Evolutionary conservation across 805 yeast species (phyloP).

Genomic region (Vanderwaltozyma tropicalis): DNA sequence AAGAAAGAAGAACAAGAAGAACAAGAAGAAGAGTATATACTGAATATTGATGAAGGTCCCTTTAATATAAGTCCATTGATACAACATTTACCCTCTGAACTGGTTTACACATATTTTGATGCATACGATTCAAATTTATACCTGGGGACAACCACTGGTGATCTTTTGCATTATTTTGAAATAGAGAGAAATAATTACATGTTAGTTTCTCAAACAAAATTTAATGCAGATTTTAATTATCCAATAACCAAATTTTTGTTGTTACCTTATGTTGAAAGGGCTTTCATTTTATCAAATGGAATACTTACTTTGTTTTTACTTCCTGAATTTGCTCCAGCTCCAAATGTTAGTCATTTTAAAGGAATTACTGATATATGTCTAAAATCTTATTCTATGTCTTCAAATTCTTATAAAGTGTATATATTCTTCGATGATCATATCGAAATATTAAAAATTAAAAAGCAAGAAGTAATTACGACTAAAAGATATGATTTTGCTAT

Average conservation of each 20-base stretch:
- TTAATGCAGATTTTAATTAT: constrained; percentile 8
- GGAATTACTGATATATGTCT: constrained; percentile 15
- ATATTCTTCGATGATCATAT: constrained; percentile 8
- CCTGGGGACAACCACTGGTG: constrained; percentile 24
- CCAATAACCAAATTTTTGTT: constrained; percentile 20
- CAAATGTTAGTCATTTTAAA: constrained; percentile 12
- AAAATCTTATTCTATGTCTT: constrained; percentile 8
- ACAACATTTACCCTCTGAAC: constrained; percentile 15
- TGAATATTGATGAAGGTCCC: constrained; percentile 13
- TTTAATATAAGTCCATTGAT: constrained; percentile 16
- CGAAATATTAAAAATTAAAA: constrained; percentile 7
- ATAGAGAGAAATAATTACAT: constrained; percentile 23
- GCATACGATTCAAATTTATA: constrained; percentile 25
- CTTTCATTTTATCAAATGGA: constrained; percentile 16
- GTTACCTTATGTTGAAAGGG: constrained; percentile 23
- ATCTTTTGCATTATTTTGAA: constrained; percentile 27
- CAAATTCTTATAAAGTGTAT: constrained; percentile 11
- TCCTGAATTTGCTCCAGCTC: constrained; percentile 29
- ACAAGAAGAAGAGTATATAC: neutral
- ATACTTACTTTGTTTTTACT: constrained; percentile 18
- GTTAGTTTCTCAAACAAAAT: constrained; percentile 24
- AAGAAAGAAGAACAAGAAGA: neutral
- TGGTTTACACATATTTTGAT: constrained; percentile 18
- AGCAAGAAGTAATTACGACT: constrained; percentile 7
- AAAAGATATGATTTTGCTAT: constrained; percentile 9